A percentile compares a stretch with the other conserved stretches of the same genome.
phyloP scores from a whole-genome alignment of 1,139 yeast species.

The Taphrina communis region DNA sequence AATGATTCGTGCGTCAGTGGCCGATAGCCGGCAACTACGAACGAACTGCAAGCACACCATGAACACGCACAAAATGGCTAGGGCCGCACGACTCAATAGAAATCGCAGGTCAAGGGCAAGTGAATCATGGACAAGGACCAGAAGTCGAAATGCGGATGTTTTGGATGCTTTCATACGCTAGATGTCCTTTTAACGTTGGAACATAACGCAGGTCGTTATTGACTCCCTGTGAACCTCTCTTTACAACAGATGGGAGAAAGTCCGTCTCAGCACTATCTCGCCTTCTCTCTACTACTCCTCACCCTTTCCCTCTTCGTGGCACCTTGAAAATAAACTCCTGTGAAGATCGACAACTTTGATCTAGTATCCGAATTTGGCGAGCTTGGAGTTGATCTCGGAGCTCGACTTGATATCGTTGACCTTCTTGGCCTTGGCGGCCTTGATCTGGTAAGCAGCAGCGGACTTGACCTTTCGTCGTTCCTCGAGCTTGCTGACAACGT shows the following conservation, averaged over 20 bases:
- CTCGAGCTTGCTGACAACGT: conserved; percentile 95
- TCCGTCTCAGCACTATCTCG: background rate
- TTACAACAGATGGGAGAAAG: background rate
- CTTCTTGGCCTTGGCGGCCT: conserved; percentile 95
- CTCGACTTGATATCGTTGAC: conserved; percentile 83
- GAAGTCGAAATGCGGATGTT: background rate
- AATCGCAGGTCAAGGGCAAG: too few species aligned
- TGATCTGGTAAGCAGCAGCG: conserved; percentile 98
- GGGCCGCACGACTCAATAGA: too few species aligned
- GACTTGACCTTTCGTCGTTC: conserved; percentile 99
- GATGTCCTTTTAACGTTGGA: conserved; percentile 7
- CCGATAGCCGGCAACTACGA: background rate
- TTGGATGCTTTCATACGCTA: conserved; percentile 29
- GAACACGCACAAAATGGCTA: too few species aligned
- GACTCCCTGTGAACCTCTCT: conserved; percentile 19
- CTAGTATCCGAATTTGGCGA: conserved; percentile 82
- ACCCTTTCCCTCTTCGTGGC: background rate
- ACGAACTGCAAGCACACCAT: background rate
- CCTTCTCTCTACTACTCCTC: conserved; percentile 8
- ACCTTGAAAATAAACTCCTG: conserved; percentile 12
- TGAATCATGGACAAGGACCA: background rate
- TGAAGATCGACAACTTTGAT: conserved; percentile 5
- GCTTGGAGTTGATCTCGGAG: conserved; percentile 74
- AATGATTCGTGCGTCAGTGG: conserved; percentile 14
- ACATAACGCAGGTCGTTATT: conserved; percentile 10